Evolutionary conservation across 495 filamentous ascomycete genomes (phyloP), one percentile per base, ranked within the genome.

Genomic region (Rostrohypoxylon terebratum): DNA sequence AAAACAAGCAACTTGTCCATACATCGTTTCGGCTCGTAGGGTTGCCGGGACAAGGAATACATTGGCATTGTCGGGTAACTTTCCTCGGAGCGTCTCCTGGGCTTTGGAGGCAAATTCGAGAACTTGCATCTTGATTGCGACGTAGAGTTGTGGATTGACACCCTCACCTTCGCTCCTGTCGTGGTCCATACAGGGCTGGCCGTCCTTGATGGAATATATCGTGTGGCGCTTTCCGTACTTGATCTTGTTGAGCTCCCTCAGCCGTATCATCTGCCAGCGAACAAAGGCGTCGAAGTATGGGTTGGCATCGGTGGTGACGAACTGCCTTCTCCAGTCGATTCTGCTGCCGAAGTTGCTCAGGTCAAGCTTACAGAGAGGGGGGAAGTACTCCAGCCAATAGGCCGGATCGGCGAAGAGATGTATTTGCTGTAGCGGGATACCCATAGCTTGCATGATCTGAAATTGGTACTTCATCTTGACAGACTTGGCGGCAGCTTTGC

Each of bases 181-280:
- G 81, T 99, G 96, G 80, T 98, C 96, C 90, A 98, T 93, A 83
- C 96, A 99, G 13, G 96, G 93, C 78, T 98, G 96, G 55, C 94
- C 95, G 77, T 98, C 96, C 82, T 97, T 98, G 64, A 96, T 94
- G 14, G 90, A 93, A 85, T 98, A 98, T 69, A 99, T 89, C 1
- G 95, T 98, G 78, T 97, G 97, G 42, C 96, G 87, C 82, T 92
- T 94, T 54, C 94, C 95, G 78, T 95, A 99, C 84, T 92, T 89
- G 74, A 99, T 96, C 85, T 98, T 99, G 58, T 92, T 87, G 53
- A 97, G 86, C 78, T 97, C 92, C 79, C 90, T 90, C 16, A 99
- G 87, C 63, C 92, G 91, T 78, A 92, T 94, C 94, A 98, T 99
- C 83, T 99, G 95, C 95, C 95, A 99, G 72, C 93, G 86, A 25